Base-by-base conservation (phyloP, 495 filamentous ascomycete species). In the Oidiodendron maius region DNA sequence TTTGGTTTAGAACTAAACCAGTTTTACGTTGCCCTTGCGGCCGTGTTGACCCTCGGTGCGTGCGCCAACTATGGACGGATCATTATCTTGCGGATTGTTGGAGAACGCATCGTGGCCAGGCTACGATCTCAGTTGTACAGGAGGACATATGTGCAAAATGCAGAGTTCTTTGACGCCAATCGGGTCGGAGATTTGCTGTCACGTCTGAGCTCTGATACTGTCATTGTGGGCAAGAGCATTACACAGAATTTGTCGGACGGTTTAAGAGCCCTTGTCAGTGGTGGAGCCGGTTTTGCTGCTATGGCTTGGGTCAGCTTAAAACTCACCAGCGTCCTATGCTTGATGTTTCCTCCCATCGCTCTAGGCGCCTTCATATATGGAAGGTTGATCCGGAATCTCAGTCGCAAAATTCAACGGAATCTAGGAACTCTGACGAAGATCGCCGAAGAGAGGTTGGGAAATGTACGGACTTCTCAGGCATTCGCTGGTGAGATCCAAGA, bases 151-250 rank as follows among this genome's bases (percentile, higher is more conserved):
- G 70, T 89, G 17, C 93, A 98, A 60, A 89, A 98, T 64, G 94
- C 94, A 48, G 93, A 98, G 61, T 98, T 98, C 71, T 98, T 97
- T 62, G 93, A 98, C 62, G 93, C 93, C 30, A 98, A 98, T 68
- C 77, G 94, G 16, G 89, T 96, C 30, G 93, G 93, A 54, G 93
- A 98, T 61, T 68, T 98, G 56, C 96, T 97, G 57, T 96, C 91
- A 40, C 81, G 93, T 12, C 81, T 98, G 17, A 88, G 90, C 57
- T 95, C 90, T 8, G 93, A 98, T 61, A 96, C 93, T 1, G 85
- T 97, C 55, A 91, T 98, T 54, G 91, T 97, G 25, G 93, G 91
- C 55, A 98, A 98, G 69, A 94, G 88, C 64, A 94, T 98, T 57
- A 97, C 94, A 9, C 93, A 97, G 56, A 98, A 98, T 61, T 69